These are phyloP conservation scores for Orychophragmus violaceus DNA, from an alignment of 345 rosid genomes.

Conservation along the genomic window DNA sequence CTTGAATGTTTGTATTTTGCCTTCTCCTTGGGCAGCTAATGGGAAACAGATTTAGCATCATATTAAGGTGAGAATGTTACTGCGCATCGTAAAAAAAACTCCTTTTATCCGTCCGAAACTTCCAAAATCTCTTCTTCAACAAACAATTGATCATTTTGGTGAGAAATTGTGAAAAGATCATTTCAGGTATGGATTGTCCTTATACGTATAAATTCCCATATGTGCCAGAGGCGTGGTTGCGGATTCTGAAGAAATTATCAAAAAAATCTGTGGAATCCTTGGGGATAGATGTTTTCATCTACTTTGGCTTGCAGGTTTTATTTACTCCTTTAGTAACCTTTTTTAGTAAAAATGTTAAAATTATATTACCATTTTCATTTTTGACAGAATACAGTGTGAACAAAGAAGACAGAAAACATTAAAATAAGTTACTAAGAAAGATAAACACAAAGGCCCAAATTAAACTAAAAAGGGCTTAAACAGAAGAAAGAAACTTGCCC, in stretches of 20 bases:
- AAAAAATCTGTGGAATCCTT: constrained; percentile 66
- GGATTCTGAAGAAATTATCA: constrained; percentile 77
- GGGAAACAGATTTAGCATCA: constrained; percentile 86
- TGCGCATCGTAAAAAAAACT: not conserved
- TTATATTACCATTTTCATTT: too few species aligned
- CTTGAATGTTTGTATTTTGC: constrained; percentile 4
- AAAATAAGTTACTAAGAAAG: too few species aligned
- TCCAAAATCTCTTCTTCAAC: not conserved
- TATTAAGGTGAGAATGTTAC: constrained; percentile 52
- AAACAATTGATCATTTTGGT: too few species aligned
- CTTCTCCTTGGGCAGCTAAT: constrained; percentile 88
- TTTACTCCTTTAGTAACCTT: not conserved
- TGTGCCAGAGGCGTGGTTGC: constrained; percentile 76
- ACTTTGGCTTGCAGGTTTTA: constrained; percentile 90
- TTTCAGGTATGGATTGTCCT: not conserved
- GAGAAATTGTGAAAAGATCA: not conserved
- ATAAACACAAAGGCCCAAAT: too few species aligned
- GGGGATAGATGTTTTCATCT: constrained; percentile 83
- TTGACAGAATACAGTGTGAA: too few species aligned
- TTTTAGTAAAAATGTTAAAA: too few species aligned
- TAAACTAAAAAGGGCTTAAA: too few species aligned
- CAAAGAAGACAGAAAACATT: too few species aligned
- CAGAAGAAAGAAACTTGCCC: too few species aligned
- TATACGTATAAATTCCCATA: constrained; percentile 6
- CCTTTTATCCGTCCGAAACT: not conserved